These are phyloP conservation scores for Colletotrichum destructivum DNA, from an alignment of 2,329 filamentous ascomycete species.

Conservation along the genomic window DNA sequence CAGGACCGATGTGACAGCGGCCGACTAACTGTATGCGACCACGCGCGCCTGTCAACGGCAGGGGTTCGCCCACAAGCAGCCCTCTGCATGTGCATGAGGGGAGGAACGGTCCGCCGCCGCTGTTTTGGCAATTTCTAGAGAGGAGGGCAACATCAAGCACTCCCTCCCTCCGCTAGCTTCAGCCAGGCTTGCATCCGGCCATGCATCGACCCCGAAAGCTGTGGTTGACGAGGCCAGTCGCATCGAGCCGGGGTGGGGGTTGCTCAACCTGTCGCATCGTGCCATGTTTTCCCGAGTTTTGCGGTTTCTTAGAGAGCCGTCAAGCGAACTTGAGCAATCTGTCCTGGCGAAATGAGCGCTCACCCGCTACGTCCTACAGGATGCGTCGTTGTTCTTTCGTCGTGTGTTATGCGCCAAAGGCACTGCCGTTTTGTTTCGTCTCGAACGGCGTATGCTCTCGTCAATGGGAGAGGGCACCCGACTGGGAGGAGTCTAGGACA, in stretches of 20 bases:
- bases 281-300: neutral
- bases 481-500: neutral
- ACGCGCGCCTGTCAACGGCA: constrained; percentile 22
- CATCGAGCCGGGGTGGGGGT: neutral
- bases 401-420: no score
- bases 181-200: neutral
- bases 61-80: constrained; percentile 28
- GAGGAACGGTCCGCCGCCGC: constrained; percentile 35
- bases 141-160: neutral
- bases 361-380: no score
- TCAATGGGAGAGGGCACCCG: neutral
- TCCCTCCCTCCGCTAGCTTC: neutral
- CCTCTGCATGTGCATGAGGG: constrained; percentile 38
- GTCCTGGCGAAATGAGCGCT: no score
- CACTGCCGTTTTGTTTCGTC: no score
- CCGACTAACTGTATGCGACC: constrained; percentile 25
- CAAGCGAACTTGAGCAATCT: no score
- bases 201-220: neutral
- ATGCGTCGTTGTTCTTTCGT: no score
- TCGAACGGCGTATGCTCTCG: no score
- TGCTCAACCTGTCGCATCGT: neutral
- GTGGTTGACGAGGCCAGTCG: neutral
- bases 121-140: neutral
- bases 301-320: neutral
- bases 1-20: constrained; percentile 13